Evolutionary conservation across 495 filamentous ascomycete species (phyloP), one percentile per base, ranked within the genome.

Genomic region (Penicillium argentinense): DNA sequence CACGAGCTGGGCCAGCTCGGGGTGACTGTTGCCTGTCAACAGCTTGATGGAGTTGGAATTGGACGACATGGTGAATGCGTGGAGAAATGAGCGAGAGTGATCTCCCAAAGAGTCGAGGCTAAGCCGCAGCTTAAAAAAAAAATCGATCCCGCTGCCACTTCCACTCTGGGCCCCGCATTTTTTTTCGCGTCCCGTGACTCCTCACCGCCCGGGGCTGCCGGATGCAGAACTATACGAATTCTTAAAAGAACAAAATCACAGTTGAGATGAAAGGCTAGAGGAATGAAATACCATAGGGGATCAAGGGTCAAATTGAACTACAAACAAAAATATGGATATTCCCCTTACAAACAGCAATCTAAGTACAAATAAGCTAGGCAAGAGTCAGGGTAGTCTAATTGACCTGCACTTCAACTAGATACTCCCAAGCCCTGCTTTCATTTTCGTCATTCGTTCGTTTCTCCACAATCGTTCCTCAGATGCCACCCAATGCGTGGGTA

Each of bases 31-130:
- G 57, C 92, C 92, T 59, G 91, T 93, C 64, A 97, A 80, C 53
- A 97, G 72, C 72, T 97, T 97, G 73, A 97, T 95, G 38, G 90
- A 91, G 79, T 97, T 97, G 39, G 90, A 91, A 79, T 97, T 97
- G 42, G 82, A 75, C 52, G 84, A 77, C 84, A 88, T 88, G 51
- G 46, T 73, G 66, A 53, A 41, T 52, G 48, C 28, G 29, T 42
- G 39, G 25, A 18, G 14, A 30, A 42, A n/a, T n/a, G 27, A 17
- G 12, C 14, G 12, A 29, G 39, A 21, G 21, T 21, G 19, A 26
- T 28, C 23, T 46, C 30, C 44, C 37, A 49, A 43, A 36, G 18
- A 28, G 39, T 44, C 29, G 32, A 45, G 33, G 42, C 33, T 33
- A 32, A 39, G 23, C 33, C 27, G 25, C 22, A 59, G 29, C 40